phyloP scores from a whole-genome alignment of 2,329 filamentous ascomycete species.

The Microdochium bolleyi region DNA sequence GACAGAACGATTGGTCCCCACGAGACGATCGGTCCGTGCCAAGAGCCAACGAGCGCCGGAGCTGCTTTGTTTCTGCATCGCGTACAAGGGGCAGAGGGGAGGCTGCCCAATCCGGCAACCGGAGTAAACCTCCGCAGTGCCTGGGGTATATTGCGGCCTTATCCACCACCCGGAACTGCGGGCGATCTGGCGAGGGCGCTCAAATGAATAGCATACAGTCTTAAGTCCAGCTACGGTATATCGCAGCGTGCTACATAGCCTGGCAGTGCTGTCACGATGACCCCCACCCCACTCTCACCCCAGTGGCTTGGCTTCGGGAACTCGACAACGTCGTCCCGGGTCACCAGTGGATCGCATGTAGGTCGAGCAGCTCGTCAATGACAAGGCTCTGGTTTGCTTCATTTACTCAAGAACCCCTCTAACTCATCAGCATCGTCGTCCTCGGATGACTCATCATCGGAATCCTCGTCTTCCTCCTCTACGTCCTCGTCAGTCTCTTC shows the following conservation, averaged over 20 bases:
- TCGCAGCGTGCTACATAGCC: no score
- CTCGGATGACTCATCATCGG: slow-evolving; percentile 28
- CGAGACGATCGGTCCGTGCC: neutral
- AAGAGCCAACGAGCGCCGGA: neutral
- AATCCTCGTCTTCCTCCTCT: slow-evolving; percentile 33
- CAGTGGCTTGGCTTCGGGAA: no score
- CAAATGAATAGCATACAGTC: neutral
- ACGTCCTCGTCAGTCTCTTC: slow-evolving; percentile 37
- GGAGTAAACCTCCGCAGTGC: neutral
- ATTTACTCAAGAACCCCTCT: slow-evolving; percentile 11
- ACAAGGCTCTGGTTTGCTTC: neutral
- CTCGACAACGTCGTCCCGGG: no score
- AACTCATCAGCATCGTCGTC: slow-evolving; percentile 34
- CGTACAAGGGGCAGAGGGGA: no score
- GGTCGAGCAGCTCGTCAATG: no score
- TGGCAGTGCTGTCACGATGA: no score
- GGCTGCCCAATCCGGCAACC: neutral
- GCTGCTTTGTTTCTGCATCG: neutral
- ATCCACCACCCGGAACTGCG: neutral
- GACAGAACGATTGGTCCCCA: neutral
- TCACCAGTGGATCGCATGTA: no score
- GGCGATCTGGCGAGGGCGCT: neutral
- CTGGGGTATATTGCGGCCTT: neutral
- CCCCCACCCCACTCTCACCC: no score
- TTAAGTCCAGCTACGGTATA: neutral